Percentiles rank a stretch among this genome's conserved stretches.
These are phyloP conservation scores for Zygotorulaspora sp. DNA, from an alignment of 805 yeast species.

Conservation along the genomic window DNA sequence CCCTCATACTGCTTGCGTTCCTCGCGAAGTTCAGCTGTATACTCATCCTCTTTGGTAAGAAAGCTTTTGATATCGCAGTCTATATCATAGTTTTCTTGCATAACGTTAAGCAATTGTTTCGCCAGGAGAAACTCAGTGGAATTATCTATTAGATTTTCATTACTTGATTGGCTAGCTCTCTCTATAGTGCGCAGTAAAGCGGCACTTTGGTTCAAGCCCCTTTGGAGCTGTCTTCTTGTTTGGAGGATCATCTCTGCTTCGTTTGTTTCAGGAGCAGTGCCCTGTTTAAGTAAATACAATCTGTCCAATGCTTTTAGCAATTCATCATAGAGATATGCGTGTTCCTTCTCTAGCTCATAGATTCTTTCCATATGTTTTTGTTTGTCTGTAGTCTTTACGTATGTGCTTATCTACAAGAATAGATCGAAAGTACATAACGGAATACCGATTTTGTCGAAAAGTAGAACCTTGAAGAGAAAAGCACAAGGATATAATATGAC, in stretches of 20 bases:
- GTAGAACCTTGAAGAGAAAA: not conserved
- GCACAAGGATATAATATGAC: no score
- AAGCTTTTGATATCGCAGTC: slow-evolving; percentile 15
- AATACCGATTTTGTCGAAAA: not conserved
- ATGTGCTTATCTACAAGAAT: not conserved
- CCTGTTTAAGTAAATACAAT: slow-evolving; percentile 23
- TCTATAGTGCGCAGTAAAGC: slow-evolving; percentile 20
- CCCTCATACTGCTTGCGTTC: slow-evolving; percentile 8
- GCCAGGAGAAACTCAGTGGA: slow-evolving; percentile 20
- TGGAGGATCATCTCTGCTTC: slow-evolving; percentile 14
- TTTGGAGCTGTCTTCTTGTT: slow-evolving; percentile 20
- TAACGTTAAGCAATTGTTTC: slow-evolving; percentile 11
- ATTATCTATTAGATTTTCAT: not conserved
- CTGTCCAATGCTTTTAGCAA: slow-evolving; percentile 35
- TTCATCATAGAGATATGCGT: slow-evolving; percentile 34
- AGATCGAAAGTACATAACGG: not conserved
- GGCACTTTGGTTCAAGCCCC: slow-evolving; percentile 24
- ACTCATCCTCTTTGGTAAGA: slow-evolving; percentile 1
- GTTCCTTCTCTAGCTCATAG: slow-evolving; percentile 26
- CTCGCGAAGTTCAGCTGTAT: slow-evolving; percentile 5
- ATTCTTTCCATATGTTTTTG: slow-evolving; percentile 13
- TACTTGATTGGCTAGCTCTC: slow-evolving; percentile 3
- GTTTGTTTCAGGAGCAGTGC: slow-evolving; percentile 5
- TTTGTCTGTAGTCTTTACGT: not conserved
- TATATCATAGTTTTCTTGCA: slow-evolving; percentile 18